Evolutionary conservation across 768 basidiomycete species (phyloP), one percentile per base, ranked within the genome.

Genomic region (Rhodosporidiobolus sp.): DNA sequence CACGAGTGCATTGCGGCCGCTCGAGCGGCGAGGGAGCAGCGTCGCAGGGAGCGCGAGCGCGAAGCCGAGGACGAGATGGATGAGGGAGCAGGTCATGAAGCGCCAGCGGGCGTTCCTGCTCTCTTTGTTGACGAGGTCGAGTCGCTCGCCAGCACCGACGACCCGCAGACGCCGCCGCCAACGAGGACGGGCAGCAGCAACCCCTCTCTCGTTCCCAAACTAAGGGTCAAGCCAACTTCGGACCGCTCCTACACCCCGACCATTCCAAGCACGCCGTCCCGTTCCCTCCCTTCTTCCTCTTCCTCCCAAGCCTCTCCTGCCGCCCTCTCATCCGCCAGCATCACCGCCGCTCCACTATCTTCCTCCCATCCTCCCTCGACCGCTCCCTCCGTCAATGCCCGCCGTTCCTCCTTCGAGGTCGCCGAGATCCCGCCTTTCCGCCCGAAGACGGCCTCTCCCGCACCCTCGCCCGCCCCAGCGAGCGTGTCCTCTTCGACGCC

Each of bases 211-310:
- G 28, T 72, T 16, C 65, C 70, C 4, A 62, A 48, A 30, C 45
- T 72, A n/a, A 54, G 65, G 6, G 55, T 67, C 22, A 26, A 72
- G 49, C 56, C 70, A 5, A n/a, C 65, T 11, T 72, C 70, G 3
- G 70, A 72, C 48, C 65, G 54, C 11, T 72, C 70, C 35, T 72
- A 52, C 70, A 63, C 60, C 7, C 70, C 70, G 0, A 58, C 70
- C 3, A 28, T 72, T 9, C 70, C 70, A 10, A 58, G 61, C 12
- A 57, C 65, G 2, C 65, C 65, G 3, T 56, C 70, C 7, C 52
- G 20, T 0, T 56, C 62, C 22, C 38, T 19, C 10, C 28, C 28
- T 16, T 28, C 56, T 17, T 45, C 14, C 16, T 55, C 56, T 24
- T 24, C 59, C 10, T n/a, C 48, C 11, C 4, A 17, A 22, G 19